Conservation (phyloP, 441 rosid species). For the Breynia disticha region DNA sequence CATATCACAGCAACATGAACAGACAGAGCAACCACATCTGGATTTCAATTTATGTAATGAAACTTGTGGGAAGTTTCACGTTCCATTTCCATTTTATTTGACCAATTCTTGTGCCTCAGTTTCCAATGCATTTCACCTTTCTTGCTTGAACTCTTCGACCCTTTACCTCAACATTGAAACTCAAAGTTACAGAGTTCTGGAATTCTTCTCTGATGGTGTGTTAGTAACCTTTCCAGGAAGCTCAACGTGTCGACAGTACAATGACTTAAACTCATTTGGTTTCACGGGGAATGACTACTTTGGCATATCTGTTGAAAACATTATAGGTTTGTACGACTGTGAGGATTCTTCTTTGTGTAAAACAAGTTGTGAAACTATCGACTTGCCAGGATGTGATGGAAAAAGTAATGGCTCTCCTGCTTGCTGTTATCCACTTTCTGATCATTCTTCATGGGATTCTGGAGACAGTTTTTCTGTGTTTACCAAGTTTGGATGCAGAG, state of each 20-base stretch:
- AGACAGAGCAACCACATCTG: not conserved
- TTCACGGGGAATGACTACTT: constrained; percentile 38
- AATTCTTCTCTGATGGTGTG: constrained; percentile 60
- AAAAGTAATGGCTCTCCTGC: constrained; percentile 39
- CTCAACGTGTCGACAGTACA: constrained; percentile 58
- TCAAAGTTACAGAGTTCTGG: constrained; percentile 38
- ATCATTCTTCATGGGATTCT: constrained; percentile 46
- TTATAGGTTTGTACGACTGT: constrained; percentile 63
- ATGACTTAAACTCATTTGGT: constrained; percentile 45
- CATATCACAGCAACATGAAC: constrained; percentile 13
- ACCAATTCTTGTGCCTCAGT: constrained; percentile 30
- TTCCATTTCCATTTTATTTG: constrained; percentile 62
- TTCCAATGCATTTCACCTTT: constrained; percentile 38
- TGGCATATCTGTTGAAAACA: constrained; percentile 55
- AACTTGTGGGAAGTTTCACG: constrained; percentile 46
- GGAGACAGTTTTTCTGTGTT: constrained; percentile 63
- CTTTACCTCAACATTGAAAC: constrained; percentile 43
- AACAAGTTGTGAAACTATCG: constrained; percentile 52
- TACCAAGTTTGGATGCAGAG: constrained; percentile 70
- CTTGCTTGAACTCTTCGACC: constrained; percentile 55
- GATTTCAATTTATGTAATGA: constrained; percentile 25
- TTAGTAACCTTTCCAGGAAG: constrained; percentile 53
- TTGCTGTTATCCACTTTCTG: constrained; percentile 81
- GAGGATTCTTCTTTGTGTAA: constrained; percentile 81
- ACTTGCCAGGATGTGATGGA: constrained; percentile 57